Evolutionary conservation across 257 asterid species (phyloP), one percentile per base, ranked within the genome.

Genomic region (Eustoma russellianum): DNA sequence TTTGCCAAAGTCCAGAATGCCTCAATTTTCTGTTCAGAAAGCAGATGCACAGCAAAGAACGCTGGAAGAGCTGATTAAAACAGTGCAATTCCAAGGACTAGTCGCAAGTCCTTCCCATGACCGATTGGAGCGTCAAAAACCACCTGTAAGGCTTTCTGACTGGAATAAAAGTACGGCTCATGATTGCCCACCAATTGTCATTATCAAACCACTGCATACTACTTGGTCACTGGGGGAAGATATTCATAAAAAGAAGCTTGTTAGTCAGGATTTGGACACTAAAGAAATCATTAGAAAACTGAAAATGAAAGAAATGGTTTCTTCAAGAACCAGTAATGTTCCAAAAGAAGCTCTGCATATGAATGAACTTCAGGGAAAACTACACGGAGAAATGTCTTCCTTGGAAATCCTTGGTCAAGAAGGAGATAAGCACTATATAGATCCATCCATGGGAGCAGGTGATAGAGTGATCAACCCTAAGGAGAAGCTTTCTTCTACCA

Each of bases 31-130:
- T 41, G 55, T 54, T 65, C 72, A 68, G 63, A 84, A 70, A 62
- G 69, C 15, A 43, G 78, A 62, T 13, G 65, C 73, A 34, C 75
- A 56, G 33, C 70, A 38, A 41, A 52, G 71, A 58, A 76, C 75
- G 11, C 62, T 78, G 59, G 83, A 81, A 52, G 93, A 78, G 41
- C 60, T 76, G 51, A 63, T 77, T 6, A 83, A 83, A 66, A 67
- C 80, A 7, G 66, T 71, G 75, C 79, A 83, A 73, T 72, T 70
- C 67, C 70, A 77, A 57, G 88, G 93, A 62, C 88, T 80, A 64
- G 35, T 74, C 56, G 64, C 57, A 56, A 69, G 70, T 19, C 69
- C 61, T 50, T 50, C 72, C n/a, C 17, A 49, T 33, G 60, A 64
- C 66, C 61, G 70, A 35, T 55, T 47, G 46, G 24, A 40, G 59